Conservation (phyloP, 2,329 filamentous ascomycete species). For the Colletotrichum sp. region DNA sequence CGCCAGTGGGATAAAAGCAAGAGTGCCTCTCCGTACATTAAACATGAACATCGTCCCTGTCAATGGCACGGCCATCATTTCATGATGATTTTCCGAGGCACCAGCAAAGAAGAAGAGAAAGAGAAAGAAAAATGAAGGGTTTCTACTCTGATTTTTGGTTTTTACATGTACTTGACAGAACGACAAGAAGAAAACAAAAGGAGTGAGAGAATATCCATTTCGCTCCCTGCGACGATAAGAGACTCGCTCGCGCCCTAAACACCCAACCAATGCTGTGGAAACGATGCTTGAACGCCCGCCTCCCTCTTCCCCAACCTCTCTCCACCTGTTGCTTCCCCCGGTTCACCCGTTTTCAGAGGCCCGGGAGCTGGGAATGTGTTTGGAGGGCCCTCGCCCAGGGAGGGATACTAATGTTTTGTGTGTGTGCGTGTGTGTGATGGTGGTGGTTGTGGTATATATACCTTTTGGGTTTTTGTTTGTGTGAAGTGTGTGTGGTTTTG, state of each 20-base stretch:
- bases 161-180: background rate
- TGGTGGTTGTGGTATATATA: background rate
- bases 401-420: background rate
- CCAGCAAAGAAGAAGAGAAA: background rate
- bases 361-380: background rate
- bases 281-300: slow-evolving; percentile 5
- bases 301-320: background rate
- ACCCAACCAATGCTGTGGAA: slow-evolving; percentile 12
- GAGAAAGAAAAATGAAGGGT: background rate
- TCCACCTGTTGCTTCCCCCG: background rate
- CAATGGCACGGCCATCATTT: background rate
- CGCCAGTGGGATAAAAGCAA: background rate
- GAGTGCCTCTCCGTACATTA: background rate
- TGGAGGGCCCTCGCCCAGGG: background rate
- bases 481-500: background rate
- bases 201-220: background rate
- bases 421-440: background rate
- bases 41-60: background rate
- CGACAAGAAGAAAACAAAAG: background rate
- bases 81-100: background rate
- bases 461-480: background rate
- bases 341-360: background rate
- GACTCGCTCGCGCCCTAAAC: slow-evolving; percentile 15
- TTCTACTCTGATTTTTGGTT: background rate
- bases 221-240: background rate